Evolutionary conservation across 2,329 filamentous ascomycete species (phyloP), one percentile per base, ranked within the genome.

Genomic region (Acrodontium crateriforme): DNA sequence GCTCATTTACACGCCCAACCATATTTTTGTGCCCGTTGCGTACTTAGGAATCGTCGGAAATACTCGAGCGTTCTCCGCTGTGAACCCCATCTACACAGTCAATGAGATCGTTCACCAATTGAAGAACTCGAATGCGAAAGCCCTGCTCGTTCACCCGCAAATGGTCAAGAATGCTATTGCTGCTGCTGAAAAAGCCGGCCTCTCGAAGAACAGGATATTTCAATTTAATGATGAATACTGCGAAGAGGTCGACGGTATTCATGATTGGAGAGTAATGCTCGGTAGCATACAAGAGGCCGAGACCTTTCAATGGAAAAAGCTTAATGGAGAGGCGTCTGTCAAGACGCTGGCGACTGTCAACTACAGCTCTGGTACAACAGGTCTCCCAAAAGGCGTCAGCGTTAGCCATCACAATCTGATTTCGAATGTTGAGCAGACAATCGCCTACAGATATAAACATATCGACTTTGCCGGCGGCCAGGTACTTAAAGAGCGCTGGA

Each of bases 351-450:
- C 60, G 55, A 37, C 55, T 56, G 82, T 89, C 61, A 87, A 87
- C 60, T 89, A 89, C 59, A 87, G 79, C 4, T 85, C 79, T 2
- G 81, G 81, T 17, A 89, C 81, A 2, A 87, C 81, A 1, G 80
- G 80, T 14, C 63, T 74, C 40, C 81, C 80, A 35, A 87, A 87
- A 58, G 47, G 46, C 8, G 47, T 50, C 13, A 38, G 40, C 29
- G 46, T 50, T 13, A 37, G 29, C 10, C 47, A 51, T 19, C 29
- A 41, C 25, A 43, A 44, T 28, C 31, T 51, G 13, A 45, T 50
- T 15, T 38, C 45, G 5, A 46, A 47, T 13, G 53, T 61, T 3
- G 57, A 59, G 29, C 66, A 71, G 42, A 59, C 56, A 3, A 59
- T 63, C 24, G 18, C 16, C 3, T 32, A 38, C 4, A 29, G 39